These are phyloP conservation scores for Paraglomus brasilianum DNA, from an alignment of 192 early-diverging fungal species.

Conservation along the genomic window DNA sequence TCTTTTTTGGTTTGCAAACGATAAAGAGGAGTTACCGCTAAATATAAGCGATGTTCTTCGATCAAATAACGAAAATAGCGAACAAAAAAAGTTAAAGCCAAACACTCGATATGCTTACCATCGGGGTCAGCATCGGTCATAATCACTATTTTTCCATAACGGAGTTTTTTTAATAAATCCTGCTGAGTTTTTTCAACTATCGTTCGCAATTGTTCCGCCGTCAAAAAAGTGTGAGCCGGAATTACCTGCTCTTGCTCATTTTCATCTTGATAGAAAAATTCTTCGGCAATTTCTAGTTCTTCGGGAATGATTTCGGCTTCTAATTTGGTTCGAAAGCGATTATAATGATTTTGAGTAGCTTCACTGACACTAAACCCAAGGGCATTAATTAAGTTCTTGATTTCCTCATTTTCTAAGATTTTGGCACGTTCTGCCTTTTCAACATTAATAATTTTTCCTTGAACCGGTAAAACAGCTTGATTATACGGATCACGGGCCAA, in stretches of 20 bases:
- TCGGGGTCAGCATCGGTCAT: conserved; percentile 14
- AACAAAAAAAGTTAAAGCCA: conserved; percentile 6
- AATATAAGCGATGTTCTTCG: not conserved
- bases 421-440: not conserved
- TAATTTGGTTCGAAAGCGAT: conserved; percentile 7
- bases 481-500: conserved; percentile 9
- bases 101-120: conserved; percentile 9
- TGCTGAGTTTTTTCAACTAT: conserved; percentile 7
- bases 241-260: conserved; percentile 8
- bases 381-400: not conserved
- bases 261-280: conserved; percentile 10
- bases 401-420: conserved; percentile 10
- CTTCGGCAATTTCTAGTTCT: not conserved
- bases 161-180: not conserved
- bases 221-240: not conserved
- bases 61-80: conserved; percentile 17
- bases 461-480: conserved; percentile 7
- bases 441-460: conserved; percentile 18
- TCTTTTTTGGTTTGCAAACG: conserved; percentile 7
- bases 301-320: not conserved
- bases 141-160: conserved; percentile 1
- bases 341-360: conserved; percentile 15
- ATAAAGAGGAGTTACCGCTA: conserved; percentile 16
- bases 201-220: not conserved
- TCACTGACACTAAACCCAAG: conserved; percentile 15